A percentile compares a stretch with the other conserved stretches of the same genome.
These are phyloP conservation scores for Lactarius vividus DNA, from an alignment of 768 basidiomycete species.

Conservation along the genomic window DNA sequence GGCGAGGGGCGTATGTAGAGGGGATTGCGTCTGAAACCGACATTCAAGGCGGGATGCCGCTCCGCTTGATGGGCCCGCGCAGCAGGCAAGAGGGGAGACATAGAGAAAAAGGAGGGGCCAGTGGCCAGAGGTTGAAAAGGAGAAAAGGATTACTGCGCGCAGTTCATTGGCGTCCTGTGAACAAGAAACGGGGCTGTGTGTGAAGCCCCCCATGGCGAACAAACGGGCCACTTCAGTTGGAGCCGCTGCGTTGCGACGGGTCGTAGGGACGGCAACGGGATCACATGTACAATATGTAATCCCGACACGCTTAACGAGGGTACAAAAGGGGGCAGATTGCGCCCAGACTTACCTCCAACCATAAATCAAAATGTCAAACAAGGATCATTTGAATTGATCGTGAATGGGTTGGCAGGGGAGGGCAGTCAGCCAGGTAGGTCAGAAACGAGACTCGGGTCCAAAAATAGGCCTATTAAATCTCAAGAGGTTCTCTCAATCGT, in stretches of 20 bases:
- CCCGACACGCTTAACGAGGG: background rate
- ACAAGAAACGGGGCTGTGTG: background rate
- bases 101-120: constrained; percentile 8
- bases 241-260: constrained; percentile 11
- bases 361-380: background rate
- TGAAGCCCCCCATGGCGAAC: background rate
- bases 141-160: background rate
- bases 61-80: constrained; percentile 16
- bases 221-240: background rate
- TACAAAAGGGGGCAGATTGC: constrained; percentile 2
- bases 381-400: background rate
- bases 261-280: constrained; percentile 17
- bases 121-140: constrained; percentile 17
- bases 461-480: background rate
- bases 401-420: background rate
- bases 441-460: background rate
- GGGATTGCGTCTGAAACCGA: background rate
- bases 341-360: background rate
- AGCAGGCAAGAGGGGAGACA: constrained; percentile 21
- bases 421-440: background rate
- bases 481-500: no score
- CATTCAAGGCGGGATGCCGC: constrained; percentile 1
- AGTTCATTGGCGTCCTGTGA: constrained; percentile 4
- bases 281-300: constrained; percentile 1
- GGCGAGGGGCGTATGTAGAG: background rate